Evolutionary conservation across 306 rosid genomes (phyloP).

Genomic region (Vicia sativa): DNA sequence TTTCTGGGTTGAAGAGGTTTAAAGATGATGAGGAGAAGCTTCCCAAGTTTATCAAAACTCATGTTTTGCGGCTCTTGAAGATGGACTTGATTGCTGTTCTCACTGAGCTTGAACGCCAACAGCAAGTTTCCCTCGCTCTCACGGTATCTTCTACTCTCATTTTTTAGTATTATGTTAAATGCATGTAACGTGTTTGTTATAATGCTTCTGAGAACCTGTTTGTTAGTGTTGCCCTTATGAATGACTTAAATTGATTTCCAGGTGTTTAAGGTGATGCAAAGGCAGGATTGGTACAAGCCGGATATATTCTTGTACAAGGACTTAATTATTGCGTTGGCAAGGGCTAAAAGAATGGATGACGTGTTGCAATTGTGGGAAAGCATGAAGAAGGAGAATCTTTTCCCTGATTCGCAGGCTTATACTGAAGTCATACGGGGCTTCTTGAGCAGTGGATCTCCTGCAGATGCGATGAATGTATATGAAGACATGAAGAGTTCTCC

Average conservation of each 20-base stretch:
- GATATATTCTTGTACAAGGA: slow-evolving; percentile 77
- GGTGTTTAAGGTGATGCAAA: slow-evolving; percentile 72
- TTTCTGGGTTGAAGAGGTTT: slow-evolving; percentile 77
- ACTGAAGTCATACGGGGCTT: slow-evolving; percentile 92
- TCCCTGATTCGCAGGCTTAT: slow-evolving; percentile 85
- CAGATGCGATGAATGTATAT: slow-evolving; percentile 88
- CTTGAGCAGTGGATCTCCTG: slow-evolving; percentile 80
- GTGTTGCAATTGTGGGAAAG: slow-evolving; percentile 81
- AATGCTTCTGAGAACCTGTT: slow-evolving; percentile 40
- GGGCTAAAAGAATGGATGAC: slow-evolving; percentile 73
- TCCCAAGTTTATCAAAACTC: slow-evolving; percentile 66
- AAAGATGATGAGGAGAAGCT: slow-evolving; percentile 74
- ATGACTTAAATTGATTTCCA: slow-evolving; percentile 45
- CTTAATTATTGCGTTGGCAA: slow-evolving; percentile 76
- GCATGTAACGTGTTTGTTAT: slow-evolving; percentile 51
- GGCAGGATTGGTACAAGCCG: slow-evolving; percentile 89
- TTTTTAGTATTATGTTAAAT: neutral
- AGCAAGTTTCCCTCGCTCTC: slow-evolving; percentile 79
- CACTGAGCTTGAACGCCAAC: slow-evolving; percentile 90
- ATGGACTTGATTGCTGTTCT: slow-evolving; percentile 84
- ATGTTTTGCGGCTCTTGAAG: slow-evolving; percentile 78
- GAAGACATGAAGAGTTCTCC: slow-evolving; percentile 98
- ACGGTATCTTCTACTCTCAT: slow-evolving; percentile 48
- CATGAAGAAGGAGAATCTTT: slow-evolving; percentile 68
- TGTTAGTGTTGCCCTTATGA: slow-evolving; percentile 34